Evolutionary conservation across 805 yeast genomes (phyloP).

Genomic region (Candida nonsorbophila): DNA sequence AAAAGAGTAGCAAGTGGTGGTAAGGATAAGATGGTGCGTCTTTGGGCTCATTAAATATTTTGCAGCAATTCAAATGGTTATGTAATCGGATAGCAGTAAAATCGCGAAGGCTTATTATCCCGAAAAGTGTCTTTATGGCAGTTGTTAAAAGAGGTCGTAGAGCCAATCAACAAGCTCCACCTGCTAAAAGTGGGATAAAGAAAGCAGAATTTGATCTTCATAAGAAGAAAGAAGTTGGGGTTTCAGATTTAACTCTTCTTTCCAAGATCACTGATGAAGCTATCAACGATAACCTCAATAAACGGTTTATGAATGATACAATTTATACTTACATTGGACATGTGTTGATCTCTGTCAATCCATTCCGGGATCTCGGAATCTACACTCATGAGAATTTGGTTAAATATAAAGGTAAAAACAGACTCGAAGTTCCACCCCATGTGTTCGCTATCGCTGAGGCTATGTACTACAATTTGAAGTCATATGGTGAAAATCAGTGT

Average conservation of each 20-base stretch:
- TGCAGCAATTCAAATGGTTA: neutral
- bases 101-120: neutral
- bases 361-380: constrained; percentile 93
- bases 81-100: neutral
- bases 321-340: constrained; percentile 94
- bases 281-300: constrained; percentile 85
- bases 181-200: constrained; percentile 54
- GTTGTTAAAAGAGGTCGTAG: constrained; percentile 64
- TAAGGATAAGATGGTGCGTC: constrained; percentile 86
- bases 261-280: constrained; percentile 87
- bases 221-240: constrained; percentile 97
- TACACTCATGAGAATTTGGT: constrained; percentile 76
- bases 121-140: constrained; percentile 47
- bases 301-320: constrained; percentile 82
- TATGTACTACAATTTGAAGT: constrained; percentile 92
- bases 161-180: constrained; percentile 47
- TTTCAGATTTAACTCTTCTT: constrained; percentile 84
- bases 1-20: constrained; percentile 95
- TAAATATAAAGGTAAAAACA: constrained; percentile 82
- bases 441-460: constrained; percentile 97
- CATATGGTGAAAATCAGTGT: constrained; percentile 92
- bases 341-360: constrained; percentile 92
- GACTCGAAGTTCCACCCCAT: constrained; percentile 96
- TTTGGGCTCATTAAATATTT: constrained; percentile 71
- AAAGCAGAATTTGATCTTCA: constrained; percentile 87